phyloP scores from a whole-genome alignment of 2,329 filamentous ascomycete species.

The Penicillium sp. region DNA sequence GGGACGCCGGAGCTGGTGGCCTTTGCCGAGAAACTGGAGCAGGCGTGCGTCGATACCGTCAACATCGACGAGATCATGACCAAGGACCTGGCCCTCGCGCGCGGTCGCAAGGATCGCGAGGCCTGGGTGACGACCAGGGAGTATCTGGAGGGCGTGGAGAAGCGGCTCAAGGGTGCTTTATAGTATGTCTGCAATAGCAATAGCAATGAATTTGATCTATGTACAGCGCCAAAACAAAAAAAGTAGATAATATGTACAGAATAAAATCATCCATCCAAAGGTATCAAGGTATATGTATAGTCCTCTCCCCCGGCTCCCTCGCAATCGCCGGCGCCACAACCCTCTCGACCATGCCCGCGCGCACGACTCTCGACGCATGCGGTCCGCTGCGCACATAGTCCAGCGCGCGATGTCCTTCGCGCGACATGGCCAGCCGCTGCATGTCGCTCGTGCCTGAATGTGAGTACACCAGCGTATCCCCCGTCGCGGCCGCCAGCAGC shows the following conservation, averaged over 20 bases:
- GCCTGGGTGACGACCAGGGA: constrained; percentile 89
- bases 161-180: constrained; percentile 73
- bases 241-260: not conserved
- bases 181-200: no score
- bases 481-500: constrained; percentile 42
- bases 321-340: constrained; percentile 35
- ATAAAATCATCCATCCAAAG: not conserved
- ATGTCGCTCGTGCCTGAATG: constrained; percentile 33
- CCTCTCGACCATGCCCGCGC: constrained; percentile 38
- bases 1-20: constrained; percentile 84
- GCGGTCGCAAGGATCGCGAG: constrained; percentile 77
- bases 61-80: constrained; percentile 96
- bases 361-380: constrained; percentile 36
- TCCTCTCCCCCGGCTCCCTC: constrained; percentile 34
- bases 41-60: constrained; percentile 91
- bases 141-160: constrained; percentile 91
- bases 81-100: constrained; percentile 95
- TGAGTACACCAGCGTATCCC: constrained; percentile 40
- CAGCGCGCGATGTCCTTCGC: constrained; percentile 41
- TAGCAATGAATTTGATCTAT: no score
- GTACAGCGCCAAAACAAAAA: not conserved
- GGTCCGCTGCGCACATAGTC: constrained; percentile 36
- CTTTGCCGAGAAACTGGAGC: constrained; percentile 87
- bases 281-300: constrained; percentile 11
- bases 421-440: constrained; percentile 41